phyloP scores from a whole-genome alignment of 1,284 basidiomycete species.

The Apiotrichum akiyoshidainum region DNA sequence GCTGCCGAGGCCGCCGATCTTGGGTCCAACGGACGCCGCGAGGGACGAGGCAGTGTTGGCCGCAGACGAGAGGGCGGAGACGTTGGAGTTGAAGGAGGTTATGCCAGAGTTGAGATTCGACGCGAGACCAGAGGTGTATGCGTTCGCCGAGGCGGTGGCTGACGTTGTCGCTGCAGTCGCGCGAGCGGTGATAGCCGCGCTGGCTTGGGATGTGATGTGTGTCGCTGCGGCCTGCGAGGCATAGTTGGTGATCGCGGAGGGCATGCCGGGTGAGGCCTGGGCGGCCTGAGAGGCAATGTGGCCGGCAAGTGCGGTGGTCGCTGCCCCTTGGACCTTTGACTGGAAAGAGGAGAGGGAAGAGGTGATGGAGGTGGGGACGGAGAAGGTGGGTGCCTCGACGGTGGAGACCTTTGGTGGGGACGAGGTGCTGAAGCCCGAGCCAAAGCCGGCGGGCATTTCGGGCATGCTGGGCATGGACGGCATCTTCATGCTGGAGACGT shows the following conservation, averaged over 20 bases:
- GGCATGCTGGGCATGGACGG: not conserved
- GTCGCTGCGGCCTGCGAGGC: not conserved
- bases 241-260: not conserved
- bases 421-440: not conserved
- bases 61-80: not conserved
- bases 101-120: slow-evolving; percentile 1
- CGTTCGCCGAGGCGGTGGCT: not conserved
- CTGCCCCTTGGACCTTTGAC: not conserved
- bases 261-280: not conserved
- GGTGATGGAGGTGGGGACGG: not conserved
- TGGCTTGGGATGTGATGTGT: slow-evolving; percentile 1
- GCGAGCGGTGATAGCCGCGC: not conserved
- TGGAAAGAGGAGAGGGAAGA: slow-evolving; percentile 3
- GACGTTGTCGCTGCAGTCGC: not conserved
- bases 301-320: slow-evolving; percentile 1
- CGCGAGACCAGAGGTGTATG: not conserved
- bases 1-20: not conserved
- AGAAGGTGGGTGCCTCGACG: not conserved
- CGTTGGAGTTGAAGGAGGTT: not conserved
- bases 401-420: not conserved
- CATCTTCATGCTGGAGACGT: slow-evolving; percentile 2
- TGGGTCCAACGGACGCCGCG: not conserved
- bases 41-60: not conserved
- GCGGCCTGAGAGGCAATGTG: not conserved
- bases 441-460: not conserved